phyloP scores from a whole-genome alignment of 768 basidiomycete species.

The Mycena indigotica region DNA sequence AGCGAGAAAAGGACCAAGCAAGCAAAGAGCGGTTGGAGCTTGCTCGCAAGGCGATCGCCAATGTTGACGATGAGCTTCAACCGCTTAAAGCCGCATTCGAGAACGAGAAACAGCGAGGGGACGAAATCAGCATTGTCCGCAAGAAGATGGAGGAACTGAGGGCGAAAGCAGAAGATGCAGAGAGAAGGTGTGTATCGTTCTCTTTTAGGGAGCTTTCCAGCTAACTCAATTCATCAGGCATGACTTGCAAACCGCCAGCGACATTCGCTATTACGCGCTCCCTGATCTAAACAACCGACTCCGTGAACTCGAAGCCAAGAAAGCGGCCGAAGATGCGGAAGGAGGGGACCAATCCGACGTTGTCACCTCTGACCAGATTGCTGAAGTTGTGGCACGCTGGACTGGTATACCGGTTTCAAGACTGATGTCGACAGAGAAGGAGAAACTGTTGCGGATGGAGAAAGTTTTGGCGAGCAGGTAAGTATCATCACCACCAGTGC shows the following conservation, averaged over 20 bases:
- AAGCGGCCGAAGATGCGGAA: slow-evolving; percentile 68
- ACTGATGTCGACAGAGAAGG: slow-evolving; percentile 85
- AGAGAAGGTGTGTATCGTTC: slow-evolving; percentile 61
- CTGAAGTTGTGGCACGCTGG: slow-evolving; percentile 93
- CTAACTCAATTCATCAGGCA: slow-evolving; percentile 42
- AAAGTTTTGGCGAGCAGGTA: slow-evolving; percentile 60
- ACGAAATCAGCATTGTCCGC: slow-evolving; percentile 76
- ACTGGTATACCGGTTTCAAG: slow-evolving; percentile 89
- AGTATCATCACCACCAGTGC: background rate
- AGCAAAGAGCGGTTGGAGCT: slow-evolving; percentile 79
- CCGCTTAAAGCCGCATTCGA: slow-evolving; percentile 88
- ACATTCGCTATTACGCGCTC: slow-evolving; percentile 88
- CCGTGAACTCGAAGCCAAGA: slow-evolving; percentile 71
- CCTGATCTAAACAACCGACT: slow-evolving; percentile 81
- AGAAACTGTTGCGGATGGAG: slow-evolving; percentile 88
- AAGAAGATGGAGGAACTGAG: slow-evolving; percentile 88
- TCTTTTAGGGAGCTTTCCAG: slow-evolving; percentile 17
- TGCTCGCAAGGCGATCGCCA: slow-evolving; percentile 77
- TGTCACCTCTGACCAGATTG: slow-evolving; percentile 88
- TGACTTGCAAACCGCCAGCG: slow-evolving; percentile 78
- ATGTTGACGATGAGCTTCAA: slow-evolving; percentile 81
- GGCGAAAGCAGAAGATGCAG: slow-evolving; percentile 91
- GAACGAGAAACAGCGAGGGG: slow-evolving; percentile 78
- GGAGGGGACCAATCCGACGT: slow-evolving; percentile 58
- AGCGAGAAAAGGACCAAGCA: slow-evolving; percentile 87